A percentile compares a stretch with the other conserved stretches of the same genome.
Evolutionary conservation across 495 filamentous ascomycete species (phyloP).

Genomic region (Aspergillus kassunensis): DNA sequence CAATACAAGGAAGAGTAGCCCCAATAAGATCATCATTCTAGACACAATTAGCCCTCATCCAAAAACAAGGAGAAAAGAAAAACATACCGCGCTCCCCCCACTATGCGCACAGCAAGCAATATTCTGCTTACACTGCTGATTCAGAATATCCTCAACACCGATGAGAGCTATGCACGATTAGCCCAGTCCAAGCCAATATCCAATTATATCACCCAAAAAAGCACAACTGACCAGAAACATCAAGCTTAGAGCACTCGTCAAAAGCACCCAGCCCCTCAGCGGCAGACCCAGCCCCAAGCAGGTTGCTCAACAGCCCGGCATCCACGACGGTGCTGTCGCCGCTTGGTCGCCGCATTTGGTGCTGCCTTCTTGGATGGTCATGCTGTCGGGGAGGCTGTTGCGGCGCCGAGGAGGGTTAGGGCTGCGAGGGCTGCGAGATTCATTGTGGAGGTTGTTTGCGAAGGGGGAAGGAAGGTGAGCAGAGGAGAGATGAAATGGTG

Average conservation of each 20-base stretch:
- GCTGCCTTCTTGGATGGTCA: constrained; percentile 46
- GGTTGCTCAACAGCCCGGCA: constrained; percentile 27
- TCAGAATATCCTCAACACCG: constrained; percentile 40
- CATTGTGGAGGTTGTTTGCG: too few relatives aligned
- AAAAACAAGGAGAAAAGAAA: not conserved
- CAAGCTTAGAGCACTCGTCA: constrained; percentile 40
- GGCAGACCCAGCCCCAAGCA: constrained; percentile 31
- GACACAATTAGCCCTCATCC: constrained; percentile 4
- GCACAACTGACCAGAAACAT: constrained; percentile 21
- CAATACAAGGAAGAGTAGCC: constrained; percentile 47
- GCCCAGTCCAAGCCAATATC: not conserved
- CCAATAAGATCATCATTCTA: constrained; percentile 38
- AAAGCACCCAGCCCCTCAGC: constrained; percentile 34
- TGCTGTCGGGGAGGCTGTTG: constrained; percentile 34
- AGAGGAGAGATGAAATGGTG: too few relatives aligned
- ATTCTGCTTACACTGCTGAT: constrained; percentile 52
- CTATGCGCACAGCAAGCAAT: constrained; percentile 50
- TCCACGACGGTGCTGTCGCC: constrained; percentile 38
- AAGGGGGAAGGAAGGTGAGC: too few relatives aligned
- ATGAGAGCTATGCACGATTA: constrained; percentile 27
- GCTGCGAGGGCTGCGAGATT: too few relatives aligned
- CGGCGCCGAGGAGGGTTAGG: too few relatives aligned
- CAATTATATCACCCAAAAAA: too few relatives aligned
- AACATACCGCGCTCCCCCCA: constrained; percentile 34
- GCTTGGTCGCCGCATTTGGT: constrained; percentile 48